Evolutionary conservation across 2,329 filamentous ascomycete genomes (phyloP), one percentile per base, ranked within the genome.

Genomic region (Pseudogymnoascus sp.): DNA sequence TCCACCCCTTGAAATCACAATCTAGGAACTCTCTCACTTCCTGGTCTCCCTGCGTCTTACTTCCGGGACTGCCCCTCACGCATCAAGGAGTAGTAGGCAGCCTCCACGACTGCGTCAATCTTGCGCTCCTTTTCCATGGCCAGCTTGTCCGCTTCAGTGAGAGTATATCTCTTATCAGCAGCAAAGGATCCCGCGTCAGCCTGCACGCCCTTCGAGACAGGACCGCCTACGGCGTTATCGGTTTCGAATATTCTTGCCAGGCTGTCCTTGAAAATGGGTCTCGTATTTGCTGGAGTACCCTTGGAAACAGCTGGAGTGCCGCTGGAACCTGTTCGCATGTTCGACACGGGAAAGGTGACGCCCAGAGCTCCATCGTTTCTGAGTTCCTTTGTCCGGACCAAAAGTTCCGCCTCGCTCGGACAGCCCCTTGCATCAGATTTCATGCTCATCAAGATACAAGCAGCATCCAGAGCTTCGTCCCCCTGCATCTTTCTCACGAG

Each of bases 401-500:
- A 33, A 33, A 11, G 7, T 33, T 33, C 30, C 22, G n/a, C 18
- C 20, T 53, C 28, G 33, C 2, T 15, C 3, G 28, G 47, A 14
- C 33, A 35, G 28, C 28, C 47, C n/a, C 28, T 53, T 33, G 28
- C 9, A 35, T 53, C 28, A 28, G 47, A 8, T 8, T 28, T 28
- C 47, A 53, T 53, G 15, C 6, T 53, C 47, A 53, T 53, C 47
- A 53, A 53, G 47, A 53, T 53, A 11, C 47, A 53, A 18, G 47
- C 47, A 53, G 28, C 28, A 14, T 53, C 28, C 28, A 53, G 28
- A 7, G 6, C 47, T 33, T 53, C 47, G 12, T 53, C 47, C 2
- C 35, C 14, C 5, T 35, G 4, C 47, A 5, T 12, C 28, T 53
- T 33, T 7, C n/a, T 53, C 28, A 53, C 28, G 2, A 53, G 28